These are phyloP conservation scores for Silene conica DNA, from an alignment of 148 eudicot genomes.

Conservation along the genomic window DNA sequence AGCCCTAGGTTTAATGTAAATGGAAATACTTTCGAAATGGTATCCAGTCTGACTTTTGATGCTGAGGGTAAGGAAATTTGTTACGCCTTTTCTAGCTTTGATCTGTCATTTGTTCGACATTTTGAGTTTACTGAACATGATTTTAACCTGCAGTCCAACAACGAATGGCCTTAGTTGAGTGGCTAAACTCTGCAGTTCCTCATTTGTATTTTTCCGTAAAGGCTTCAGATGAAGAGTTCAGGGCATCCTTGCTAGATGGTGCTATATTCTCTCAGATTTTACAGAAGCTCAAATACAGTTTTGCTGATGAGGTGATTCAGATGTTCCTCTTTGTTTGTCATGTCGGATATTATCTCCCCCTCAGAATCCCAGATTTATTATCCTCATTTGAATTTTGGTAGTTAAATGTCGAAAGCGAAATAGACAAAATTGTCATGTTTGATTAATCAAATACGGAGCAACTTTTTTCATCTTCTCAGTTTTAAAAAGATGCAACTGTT, in stretches of 20 bases:
- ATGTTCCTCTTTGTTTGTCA: slow-evolving; percentile 9
- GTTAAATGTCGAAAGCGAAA: neutral
- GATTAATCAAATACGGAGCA: neutral
- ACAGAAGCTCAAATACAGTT: slow-evolving; percentile 57
- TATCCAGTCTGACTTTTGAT: slow-evolving; percentile 41
- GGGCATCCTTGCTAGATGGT: slow-evolving; percentile 69
- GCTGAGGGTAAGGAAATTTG: slow-evolving; percentile 30
- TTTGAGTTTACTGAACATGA: slow-evolving; percentile 15
- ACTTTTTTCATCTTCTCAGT: neutral
- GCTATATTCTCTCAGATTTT: slow-evolving; percentile 48
- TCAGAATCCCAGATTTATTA: neutral
- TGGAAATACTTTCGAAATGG: slow-evolving; percentile 51
- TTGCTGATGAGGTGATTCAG: slow-evolving; percentile 49
- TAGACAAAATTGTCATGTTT: neutral
- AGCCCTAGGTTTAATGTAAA: slow-evolving; percentile 27
- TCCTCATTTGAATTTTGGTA: neutral
- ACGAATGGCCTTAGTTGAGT: slow-evolving; percentile 57
- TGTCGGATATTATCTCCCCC: neutral
- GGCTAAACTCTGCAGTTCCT: slow-evolving; percentile 66
- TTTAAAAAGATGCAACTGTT: neutral
- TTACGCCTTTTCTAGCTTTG: neutral
- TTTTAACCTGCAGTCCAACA: slow-evolving; percentile 48
- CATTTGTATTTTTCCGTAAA: slow-evolving; percentile 50
- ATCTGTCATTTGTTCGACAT: neutral
- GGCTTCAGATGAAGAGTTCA: slow-evolving; percentile 81